Base-by-base conservation (phyloP, 805 yeast genomes). In the Myxozyma mucilagina region DNA sequence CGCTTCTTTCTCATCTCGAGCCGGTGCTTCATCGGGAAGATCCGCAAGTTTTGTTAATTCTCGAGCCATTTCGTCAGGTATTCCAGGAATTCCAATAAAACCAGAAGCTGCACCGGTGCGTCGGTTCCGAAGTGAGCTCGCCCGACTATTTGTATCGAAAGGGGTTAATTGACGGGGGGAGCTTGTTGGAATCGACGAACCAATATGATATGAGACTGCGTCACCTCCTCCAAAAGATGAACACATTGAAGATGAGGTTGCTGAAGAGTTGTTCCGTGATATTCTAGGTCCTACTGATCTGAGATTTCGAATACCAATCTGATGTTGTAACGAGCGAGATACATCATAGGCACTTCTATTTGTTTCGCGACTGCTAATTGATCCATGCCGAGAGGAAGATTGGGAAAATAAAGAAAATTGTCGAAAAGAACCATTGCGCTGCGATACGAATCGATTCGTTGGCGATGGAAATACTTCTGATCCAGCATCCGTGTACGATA, bases 11-110 rank as follows among this genome's bases (percentile, higher is more conserved):
- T n/a, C 49, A 16, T 90, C 89, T 16, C 80, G 83, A 34, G 80
- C 82, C 45, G 82, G 76, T 0, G 85, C 79, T 50, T 87, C 91
- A 72, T 93, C 97, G 0, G 97, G 93, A 53, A 92, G 84, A 5
- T 88, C 87, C 0, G 96, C 96, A 51, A 91, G 79, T 69, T 86
- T 90, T 45, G 87, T 87, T 49, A 88, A 14, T 53, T 63, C 65
- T n/a, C 41, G 43, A 14, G 50, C 57, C 53, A 56, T 43, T 14
- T 61, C 66, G 13, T 60, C 66, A 9, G 67, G 53, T 18, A 63
- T 60, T 7, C 67, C 67, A n/a, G 65, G 59, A 44, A 63, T 57
- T 10, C 61, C 62, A 29, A 57, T 42, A 42, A 48, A 45, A 6
- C 51, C 57, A 13, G 35, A 43, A 29, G n/a, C 9, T 18, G 50